A percentile compares a stretch with the other conserved stretches of the same genome.
Evolutionary conservation across 148 eudicot genomes (phyloP).

Genomic region (Drosera capensis): DNA sequence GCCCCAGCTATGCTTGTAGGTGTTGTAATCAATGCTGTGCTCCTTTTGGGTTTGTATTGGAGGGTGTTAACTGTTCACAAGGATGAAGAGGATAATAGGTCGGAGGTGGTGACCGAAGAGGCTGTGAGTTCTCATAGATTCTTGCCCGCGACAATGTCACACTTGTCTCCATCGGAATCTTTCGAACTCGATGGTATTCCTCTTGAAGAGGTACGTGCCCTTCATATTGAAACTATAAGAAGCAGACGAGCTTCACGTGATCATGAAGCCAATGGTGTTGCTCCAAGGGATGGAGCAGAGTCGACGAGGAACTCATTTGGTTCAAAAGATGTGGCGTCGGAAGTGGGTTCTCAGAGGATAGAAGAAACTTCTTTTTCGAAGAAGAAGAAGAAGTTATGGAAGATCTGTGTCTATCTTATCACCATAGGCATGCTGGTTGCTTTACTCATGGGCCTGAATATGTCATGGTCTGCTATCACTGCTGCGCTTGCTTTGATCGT

Average conservation of each 20-base stretch:
- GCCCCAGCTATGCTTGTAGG: constrained; percentile 42
- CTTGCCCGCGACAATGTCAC: constrained; percentile 24
- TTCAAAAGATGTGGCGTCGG: constrained; percentile 20
- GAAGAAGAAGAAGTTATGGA: constrained; percentile 29
- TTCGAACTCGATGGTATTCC: constrained; percentile 11
- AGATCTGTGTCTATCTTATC: constrained; percentile 39
- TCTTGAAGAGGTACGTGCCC: constrained; percentile 7
- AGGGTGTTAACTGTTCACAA: constrained; percentile 48
- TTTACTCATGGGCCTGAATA: constrained; percentile 41
- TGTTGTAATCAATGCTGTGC: constrained; percentile 26
- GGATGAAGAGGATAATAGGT: constrained; percentile 44
- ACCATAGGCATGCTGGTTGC: constrained; percentile 48
- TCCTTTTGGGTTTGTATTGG: constrained; percentile 61
- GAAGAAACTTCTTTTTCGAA: constrained; percentile 13
- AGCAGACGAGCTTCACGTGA: constrained; percentile 22
- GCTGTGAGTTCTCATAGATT: constrained; percentile 62
- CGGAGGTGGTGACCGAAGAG: constrained; percentile 41
- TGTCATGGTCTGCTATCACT: constrained; percentile 65
- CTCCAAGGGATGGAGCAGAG: constrained; percentile 9
- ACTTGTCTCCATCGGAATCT: constrained; percentile 10
- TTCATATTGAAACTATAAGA: constrained; percentile 9
- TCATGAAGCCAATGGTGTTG: constrained; percentile 20
- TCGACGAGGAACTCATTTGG: constrained; percentile 19
- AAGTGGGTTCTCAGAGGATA: constrained; percentile 9
- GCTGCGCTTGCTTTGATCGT: constrained; percentile 55